Evolutionary conservation across 1,139 yeast genomes (phyloP).

Genomic region (Pneumocystis jirovecii): DNA sequence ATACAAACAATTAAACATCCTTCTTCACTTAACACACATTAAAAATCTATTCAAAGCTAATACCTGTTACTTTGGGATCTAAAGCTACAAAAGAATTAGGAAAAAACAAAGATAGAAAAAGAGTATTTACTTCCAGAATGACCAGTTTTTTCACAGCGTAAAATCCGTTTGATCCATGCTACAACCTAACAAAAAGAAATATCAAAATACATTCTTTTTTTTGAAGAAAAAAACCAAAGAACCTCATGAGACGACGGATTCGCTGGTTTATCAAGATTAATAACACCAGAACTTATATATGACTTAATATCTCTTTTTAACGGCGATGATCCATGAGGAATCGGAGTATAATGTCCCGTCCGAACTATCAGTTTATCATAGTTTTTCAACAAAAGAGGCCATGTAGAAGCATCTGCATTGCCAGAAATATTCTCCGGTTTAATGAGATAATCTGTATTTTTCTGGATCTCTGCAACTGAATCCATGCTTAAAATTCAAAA

Average conservation of each 20-base stretch:
- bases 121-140: conserved; percentile 57
- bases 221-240: background rate
- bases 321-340: conserved; percentile 68
- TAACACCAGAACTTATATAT: conserved; percentile 86
- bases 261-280: conserved; percentile 92
- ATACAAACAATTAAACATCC: conserved; percentile 85
- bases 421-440: conserved; percentile 74
- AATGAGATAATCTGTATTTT: conserved; percentile 35
- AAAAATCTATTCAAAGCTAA: background rate
- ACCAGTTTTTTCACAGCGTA: conserved; percentile 86
- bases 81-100: conserved; percentile 29
- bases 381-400: conserved; percentile 91
- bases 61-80: conserved; percentile 94
- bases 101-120: background rate
- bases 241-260: conserved; percentile 60
- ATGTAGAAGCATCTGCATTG: conserved; percentile 72
- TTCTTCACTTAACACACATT: conserved; percentile 16
- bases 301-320: conserved; percentile 83
- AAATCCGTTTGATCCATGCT: conserved; percentile 94
- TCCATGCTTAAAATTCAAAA: background rate
- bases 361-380: conserved; percentile 88
- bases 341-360: conserved; percentile 30
- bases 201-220: background rate
- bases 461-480: background rate
- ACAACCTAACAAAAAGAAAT: conserved; percentile 66